phyloP scores from a whole-genome alignment of 257 asterid species.

The Paulownia fortunei region DNA sequence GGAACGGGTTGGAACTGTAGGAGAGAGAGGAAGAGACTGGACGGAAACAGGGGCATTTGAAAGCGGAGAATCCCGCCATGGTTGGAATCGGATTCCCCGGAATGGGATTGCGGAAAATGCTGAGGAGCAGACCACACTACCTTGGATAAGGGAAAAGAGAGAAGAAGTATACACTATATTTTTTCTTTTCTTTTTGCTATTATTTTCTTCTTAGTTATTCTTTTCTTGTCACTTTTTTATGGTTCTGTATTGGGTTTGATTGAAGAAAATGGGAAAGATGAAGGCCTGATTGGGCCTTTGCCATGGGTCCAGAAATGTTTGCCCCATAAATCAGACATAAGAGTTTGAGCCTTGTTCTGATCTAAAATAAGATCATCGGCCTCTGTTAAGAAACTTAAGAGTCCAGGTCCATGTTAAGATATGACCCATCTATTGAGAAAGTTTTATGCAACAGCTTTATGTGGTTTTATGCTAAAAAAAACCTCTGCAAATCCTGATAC shows the following conservation, averaged over 20 bases:
- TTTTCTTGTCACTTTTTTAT: neutral
- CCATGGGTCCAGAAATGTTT: neutral
- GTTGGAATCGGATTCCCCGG: slow-evolving; percentile 20
- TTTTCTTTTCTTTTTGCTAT: neutral
- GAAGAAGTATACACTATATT: too few species aligned
- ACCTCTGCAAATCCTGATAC: too few species aligned
- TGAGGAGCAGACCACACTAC: slow-evolving; percentile 14
- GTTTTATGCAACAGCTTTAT: too few species aligned
- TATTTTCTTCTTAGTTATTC: neutral
- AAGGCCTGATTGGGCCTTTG: slow-evolving; percentile 1
- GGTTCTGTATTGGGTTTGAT: neutral
- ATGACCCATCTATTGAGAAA: too few species aligned
- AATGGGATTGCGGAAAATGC: neutral
- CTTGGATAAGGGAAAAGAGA: slow-evolving; percentile 38
- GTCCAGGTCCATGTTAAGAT: too few species aligned
- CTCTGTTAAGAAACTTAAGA: too few species aligned
- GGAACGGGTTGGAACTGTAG: slow-evolving; percentile 37
- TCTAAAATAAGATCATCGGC: too few species aligned
- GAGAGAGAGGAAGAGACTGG: slow-evolving; percentile 49
- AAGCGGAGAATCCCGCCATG: slow-evolving; percentile 75
- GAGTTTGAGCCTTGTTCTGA: neutral
- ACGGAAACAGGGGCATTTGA: slow-evolving; percentile 49
- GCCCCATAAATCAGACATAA: neutral
- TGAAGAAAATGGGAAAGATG: neutral
- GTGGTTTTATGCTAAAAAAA: too few species aligned